Evolutionary conservation across 2,329 filamentous ascomycete species (phyloP).

Genomic region (Tolypocladium ovalisporum): DNA sequence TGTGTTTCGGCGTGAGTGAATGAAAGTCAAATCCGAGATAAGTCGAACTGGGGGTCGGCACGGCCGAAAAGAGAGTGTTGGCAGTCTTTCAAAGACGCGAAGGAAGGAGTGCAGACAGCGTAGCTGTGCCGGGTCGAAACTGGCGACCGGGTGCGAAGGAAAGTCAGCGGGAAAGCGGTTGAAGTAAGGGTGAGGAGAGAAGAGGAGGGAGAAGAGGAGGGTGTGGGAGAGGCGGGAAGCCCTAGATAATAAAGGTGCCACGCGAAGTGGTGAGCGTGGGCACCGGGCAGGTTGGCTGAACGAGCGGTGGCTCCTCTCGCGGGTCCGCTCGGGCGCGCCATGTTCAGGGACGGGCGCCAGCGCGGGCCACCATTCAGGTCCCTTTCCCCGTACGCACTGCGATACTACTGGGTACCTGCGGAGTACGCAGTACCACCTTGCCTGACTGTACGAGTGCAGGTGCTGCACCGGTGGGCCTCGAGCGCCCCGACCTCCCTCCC

Average conservation of each 20-base stretch:
- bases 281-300: too few relatives aligned
- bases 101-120: constrained; percentile 24
- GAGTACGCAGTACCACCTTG: too few relatives aligned
- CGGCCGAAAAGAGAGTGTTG: constrained; percentile 21
- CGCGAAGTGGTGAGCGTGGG: background rate
- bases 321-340: too few relatives aligned
- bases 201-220: background rate
- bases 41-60: constrained; percentile 13
- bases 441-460: too few relatives aligned
- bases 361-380: too few relatives aligned
- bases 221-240: background rate
- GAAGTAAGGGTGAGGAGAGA: background rate
- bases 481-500: too few relatives aligned
- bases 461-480: too few relatives aligned
- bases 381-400: too few relatives aligned
- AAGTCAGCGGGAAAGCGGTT: constrained; percentile 8
- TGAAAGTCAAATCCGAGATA: background rate
- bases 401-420: background rate
- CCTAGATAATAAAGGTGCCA: background rate
- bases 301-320: too few relatives aligned
- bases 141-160: constrained; percentile 11
- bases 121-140: constrained; percentile 13
- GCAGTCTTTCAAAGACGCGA: constrained; percentile 43
- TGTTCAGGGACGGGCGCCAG: too few relatives aligned
- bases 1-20: background rate